phyloP scores from a whole-genome alignment of 2,329 filamentous ascomycete species.

The Cucurbitaria berberidis region DNA sequence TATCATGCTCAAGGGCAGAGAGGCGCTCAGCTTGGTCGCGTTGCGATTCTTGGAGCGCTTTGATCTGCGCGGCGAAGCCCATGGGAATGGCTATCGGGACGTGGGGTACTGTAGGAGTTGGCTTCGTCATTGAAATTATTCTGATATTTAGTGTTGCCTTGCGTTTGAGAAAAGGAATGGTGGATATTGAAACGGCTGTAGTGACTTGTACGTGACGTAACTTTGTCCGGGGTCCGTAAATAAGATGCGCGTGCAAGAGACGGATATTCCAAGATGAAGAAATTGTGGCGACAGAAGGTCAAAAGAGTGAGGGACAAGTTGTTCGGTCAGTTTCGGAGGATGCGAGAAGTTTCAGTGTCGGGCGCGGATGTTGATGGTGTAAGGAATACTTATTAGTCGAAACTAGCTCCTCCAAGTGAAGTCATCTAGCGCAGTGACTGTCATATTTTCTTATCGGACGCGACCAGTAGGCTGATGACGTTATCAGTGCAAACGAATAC shows the following conservation, averaged over 20 bases:
- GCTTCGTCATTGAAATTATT: neutral
- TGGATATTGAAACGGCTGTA: neutral
- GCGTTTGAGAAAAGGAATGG: neutral
- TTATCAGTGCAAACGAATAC: neutral
- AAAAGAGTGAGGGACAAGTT: neutral
- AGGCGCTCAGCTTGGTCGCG: slow-evolving; percentile 12
- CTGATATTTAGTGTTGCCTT: neutral
- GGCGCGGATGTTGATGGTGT: neutral
- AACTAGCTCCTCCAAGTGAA: neutral
- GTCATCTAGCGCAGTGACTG: neutral
- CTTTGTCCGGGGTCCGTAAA: no score
- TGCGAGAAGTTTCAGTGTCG: neutral
- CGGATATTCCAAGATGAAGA: no score
- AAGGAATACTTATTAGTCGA: neutral
- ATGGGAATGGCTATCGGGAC: slow-evolving; percentile 8
- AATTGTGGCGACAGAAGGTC: neutral
- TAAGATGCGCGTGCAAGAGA: no score
- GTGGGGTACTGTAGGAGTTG: neutral
- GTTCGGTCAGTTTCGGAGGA: neutral
- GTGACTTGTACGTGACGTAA: no score
- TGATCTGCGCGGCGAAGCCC: slow-evolving; percentile 23
- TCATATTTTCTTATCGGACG: neutral
- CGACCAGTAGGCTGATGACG: neutral
- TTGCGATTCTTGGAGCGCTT: slow-evolving; percentile 16
- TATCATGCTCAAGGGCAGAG: slow-evolving; percentile 15